Evolutionary conservation across 352 stramenopile genomes (phyloP).

Genomic region (Pythium grandisporangium): DNA sequence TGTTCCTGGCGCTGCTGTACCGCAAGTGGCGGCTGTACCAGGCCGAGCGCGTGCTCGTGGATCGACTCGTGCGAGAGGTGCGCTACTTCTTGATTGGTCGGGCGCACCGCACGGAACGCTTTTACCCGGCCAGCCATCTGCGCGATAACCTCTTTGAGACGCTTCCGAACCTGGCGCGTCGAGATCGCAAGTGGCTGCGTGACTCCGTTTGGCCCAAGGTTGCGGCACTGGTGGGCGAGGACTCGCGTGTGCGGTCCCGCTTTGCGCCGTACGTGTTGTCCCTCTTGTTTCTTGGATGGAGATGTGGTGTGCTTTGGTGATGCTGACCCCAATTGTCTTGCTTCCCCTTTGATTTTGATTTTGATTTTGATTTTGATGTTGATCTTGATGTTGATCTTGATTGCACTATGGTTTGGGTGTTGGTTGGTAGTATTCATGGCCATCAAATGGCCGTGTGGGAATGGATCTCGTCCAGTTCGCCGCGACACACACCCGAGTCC

Average conservation of each 20-base stretch:
- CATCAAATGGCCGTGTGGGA: constrained; percentile 48
- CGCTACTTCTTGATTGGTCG: constrained; percentile 48
- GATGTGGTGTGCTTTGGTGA: too few species aligned
- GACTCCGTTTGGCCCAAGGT: constrained; percentile 54
- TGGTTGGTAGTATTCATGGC: constrained; percentile 10
- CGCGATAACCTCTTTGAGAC: constrained; percentile 53
- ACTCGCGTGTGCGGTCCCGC: constrained; percentile 35
- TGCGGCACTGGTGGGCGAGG: constrained; percentile 32
- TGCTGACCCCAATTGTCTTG: too few species aligned
- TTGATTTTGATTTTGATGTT: not conserved
- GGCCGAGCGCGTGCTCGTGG: constrained; percentile 34
- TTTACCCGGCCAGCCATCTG: constrained; percentile 46
- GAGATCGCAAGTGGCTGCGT: constrained; percentile 41
- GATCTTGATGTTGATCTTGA: constrained; percentile 1
- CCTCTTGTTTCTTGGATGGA: too few species aligned
- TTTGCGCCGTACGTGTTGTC: constrained; percentile 28
- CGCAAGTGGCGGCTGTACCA: constrained; percentile 27
- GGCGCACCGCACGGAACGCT: constrained; percentile 20
- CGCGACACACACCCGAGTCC: constrained; percentile 8
- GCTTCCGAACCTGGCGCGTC: constrained; percentile 14
- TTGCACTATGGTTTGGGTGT: constrained; percentile 5
- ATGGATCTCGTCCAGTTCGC: constrained; percentile 43
- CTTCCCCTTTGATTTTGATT: too few species aligned
- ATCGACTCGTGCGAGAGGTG: constrained; percentile 63
- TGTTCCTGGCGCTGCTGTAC: constrained; percentile 20